phyloP scores from a whole-genome alignment of 768 basidiomycete species.

The Trametes sanguinea region DNA sequence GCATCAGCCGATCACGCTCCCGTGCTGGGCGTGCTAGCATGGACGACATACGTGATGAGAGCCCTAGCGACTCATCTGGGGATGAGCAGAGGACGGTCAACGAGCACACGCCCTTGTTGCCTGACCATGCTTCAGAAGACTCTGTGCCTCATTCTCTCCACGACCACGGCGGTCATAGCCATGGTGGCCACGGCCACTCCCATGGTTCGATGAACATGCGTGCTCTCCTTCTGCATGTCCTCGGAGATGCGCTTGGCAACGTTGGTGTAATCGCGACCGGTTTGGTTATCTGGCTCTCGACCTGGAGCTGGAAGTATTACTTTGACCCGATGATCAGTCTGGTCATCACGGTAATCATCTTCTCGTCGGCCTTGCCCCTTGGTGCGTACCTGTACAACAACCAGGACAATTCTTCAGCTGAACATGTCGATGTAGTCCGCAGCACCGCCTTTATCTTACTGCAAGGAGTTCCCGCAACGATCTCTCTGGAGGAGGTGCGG shows the following conservation, averaged over 20 bases:
- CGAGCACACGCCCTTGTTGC: constrained; percentile 29
- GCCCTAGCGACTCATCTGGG: constrained; percentile 6
- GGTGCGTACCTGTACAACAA: constrained; percentile 43
- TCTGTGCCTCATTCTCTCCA: constrained; percentile 19
- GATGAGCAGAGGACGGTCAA: constrained; percentile 11
- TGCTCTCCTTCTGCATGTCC: constrained; percentile 90
- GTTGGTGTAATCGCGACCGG: constrained; percentile 97
- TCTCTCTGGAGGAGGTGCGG: constrained; percentile 89
- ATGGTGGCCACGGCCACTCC: constrained; percentile 23
- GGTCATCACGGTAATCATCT: constrained; percentile 94
- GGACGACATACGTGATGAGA: constrained; percentile 12
- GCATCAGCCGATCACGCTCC: constrained; percentile 26
- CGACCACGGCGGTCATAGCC: constrained; percentile 8
- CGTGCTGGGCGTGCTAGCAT: constrained; percentile 21
- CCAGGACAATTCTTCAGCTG: neutral
- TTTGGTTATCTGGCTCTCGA: constrained; percentile 88
- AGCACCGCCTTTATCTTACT: constrained; percentile 93
- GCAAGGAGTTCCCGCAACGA: constrained; percentile 88
- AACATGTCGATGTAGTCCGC: constrained; percentile 52
- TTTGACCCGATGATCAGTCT: constrained; percentile 93
- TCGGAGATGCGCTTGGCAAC: constrained; percentile 97
- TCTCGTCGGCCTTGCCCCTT: constrained; percentile 91
- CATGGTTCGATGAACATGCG: constrained; percentile 92
- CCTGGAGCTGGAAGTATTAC: constrained; percentile 85
- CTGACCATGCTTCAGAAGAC: constrained; percentile 11